Base-by-base conservation (phyloP, 2,329 filamentous ascomycete genomes). In the Apiospora aurea region DNA sequence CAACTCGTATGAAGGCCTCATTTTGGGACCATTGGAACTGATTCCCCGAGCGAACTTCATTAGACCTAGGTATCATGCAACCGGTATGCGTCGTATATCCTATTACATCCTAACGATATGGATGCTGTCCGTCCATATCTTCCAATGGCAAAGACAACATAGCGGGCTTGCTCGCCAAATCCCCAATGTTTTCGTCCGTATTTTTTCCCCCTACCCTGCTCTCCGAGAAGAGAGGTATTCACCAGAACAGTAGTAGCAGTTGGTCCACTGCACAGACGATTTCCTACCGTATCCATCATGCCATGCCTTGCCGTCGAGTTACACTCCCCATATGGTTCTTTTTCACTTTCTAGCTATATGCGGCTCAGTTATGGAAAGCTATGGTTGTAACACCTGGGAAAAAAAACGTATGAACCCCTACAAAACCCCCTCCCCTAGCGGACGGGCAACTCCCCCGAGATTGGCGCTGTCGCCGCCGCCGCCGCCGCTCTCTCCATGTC, bases 401-500 rank as follows among this genome's bases (percentile, higher is more conserved):
- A 14, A n/a, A 10, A n/a, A 14, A 14, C 4, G 3, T 11, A 38
- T 10, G 14, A n/a, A 11, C 34, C 29, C 18, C 46, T 7, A n/a
- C n/a, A 14, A 10, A 38, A 4, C 21, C 16, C 34, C 16, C 21
- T 7, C 34, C 16, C 57, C 18, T 64, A 24, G 34, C 57, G 34
- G 18, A 64, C 18, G 21, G 34, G 18, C 34, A 41, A 41, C 29
- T 64, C 57, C 6, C 34, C 57, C 18, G 57, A 64, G 18, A 64
- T 64, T 14, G 14, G 4, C 44, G 11, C 57, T 18, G 53, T 3
- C 44, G 11, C 57, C 29, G 26, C 26, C 26, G 57, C 57, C 18
- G 8, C 18, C 26, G 34, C 34, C 5, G 57, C 34, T 24, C 75
- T 78, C 68, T 44, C 46, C 29, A 26, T 4, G 16, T 90, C 88